phyloP scores from a whole-genome alignment of 1,284 basidiomycete genomes.

The Puccinia polysora region DNA sequence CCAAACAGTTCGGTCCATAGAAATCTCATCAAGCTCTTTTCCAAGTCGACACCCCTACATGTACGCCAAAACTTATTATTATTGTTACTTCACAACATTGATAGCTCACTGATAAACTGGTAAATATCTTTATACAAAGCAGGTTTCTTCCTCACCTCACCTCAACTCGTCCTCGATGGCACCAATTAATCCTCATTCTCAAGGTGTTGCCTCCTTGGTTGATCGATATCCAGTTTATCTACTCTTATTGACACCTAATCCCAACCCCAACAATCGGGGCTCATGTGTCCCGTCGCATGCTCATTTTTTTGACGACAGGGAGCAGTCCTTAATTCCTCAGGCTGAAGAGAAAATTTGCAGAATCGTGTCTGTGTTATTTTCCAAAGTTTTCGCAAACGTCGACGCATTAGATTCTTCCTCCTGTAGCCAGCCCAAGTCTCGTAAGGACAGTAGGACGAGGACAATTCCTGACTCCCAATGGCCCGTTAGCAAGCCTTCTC shows the following conservation, averaged over 20 bases:
- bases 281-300: background rate
- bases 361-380: background rate
- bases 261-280: constrained; percentile 12
- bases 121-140: background rate
- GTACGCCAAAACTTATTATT: background rate
- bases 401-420: background rate
- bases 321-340: constrained; percentile 15
- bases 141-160: background rate
- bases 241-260: constrained; percentile 4
- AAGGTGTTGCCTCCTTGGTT: constrained; percentile 5
- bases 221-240: constrained; percentile 30
- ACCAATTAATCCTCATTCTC: background rate
- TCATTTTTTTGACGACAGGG: constrained; percentile 3
- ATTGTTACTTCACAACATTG: background rate
- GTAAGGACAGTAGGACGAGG: background rate
- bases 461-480: constrained; percentile 8
- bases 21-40: constrained; percentile 8
- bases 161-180: background rate
- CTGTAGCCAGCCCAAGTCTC: background rate
- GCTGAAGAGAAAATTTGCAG: constrained; percentile 8
- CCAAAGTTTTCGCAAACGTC: background rate
- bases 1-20: constrained; percentile 13
- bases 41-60: background rate
- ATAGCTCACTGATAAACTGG: background rate
- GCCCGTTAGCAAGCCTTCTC: constrained; percentile 6